Evolutionary conservation across 371 early-diverging fungal genomes (phyloP).

Genomic region (Mortierella sp.): DNA sequence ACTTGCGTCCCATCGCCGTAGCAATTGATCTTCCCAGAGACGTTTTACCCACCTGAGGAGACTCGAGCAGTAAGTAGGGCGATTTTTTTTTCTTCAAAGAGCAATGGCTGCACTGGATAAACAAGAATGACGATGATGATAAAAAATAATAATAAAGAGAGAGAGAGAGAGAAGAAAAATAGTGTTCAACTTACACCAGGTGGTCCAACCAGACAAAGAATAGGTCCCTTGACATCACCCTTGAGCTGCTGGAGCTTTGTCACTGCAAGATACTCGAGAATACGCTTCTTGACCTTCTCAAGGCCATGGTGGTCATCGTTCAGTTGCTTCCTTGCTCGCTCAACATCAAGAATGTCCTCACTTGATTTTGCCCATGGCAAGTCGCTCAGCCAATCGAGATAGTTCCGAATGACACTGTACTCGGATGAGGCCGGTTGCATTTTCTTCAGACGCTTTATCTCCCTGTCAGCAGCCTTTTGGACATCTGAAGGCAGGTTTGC

Average conservation of each 20-base stretch:
- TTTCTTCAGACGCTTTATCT: constrained; percentile 76
- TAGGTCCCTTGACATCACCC: constrained; percentile 84
- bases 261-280: constrained; percentile 87
- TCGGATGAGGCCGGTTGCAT: constrained; percentile 83
- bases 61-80: constrained; percentile 68
- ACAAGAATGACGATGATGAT: neutral
- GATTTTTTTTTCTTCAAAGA: constrained; percentile 17
- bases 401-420: constrained; percentile 81
- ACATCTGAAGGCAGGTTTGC: constrained; percentile 77
- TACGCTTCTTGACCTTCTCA: constrained; percentile 83
- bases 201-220: constrained; percentile 83
- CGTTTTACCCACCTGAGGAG: constrained; percentile 78
- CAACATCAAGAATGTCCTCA: constrained; percentile 74
- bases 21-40: constrained; percentile 85
- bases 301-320: constrained; percentile 88
- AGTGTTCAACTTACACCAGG: constrained; percentile 56
- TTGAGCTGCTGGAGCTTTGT: constrained; percentile 73
- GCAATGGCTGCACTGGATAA: neutral
- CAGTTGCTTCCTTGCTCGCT: constrained; percentile 70
- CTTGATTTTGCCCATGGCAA: constrained; percentile 80
- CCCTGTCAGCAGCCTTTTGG: constrained; percentile 71
- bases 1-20: constrained; percentile 80
- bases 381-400: constrained; percentile 80
- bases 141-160: neutral
- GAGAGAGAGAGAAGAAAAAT: too few relatives aligned